These are phyloP conservation scores for Lachnellula occidentalis DNA, from an alignment of 2,329 filamentous ascomycete genomes.

Conservation along the genomic window DNA sequence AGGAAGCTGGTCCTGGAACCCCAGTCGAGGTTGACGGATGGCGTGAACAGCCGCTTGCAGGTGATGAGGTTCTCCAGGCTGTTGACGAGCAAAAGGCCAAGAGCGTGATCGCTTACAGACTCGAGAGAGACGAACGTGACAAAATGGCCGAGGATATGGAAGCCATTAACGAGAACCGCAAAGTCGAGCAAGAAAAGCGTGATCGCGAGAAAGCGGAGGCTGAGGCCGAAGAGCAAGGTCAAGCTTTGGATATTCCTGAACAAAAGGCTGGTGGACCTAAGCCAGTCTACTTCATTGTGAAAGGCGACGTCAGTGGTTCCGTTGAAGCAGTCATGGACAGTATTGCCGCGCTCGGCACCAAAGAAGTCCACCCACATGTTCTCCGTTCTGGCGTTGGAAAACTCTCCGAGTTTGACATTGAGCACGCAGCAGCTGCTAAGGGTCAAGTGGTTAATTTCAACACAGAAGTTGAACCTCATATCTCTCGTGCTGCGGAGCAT, in stretches of 20 bases:
- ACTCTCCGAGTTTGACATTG: slow-evolving; percentile 80
- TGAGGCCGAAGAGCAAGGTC: slow-evolving; percentile 29
- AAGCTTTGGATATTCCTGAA: slow-evolving; percentile 25
- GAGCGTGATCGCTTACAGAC: slow-evolving; percentile 69
- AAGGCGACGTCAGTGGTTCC: slow-evolving; percentile 88
- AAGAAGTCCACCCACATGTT: slow-evolving; percentile 73
- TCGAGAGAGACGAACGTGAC: slow-evolving; percentile 64
- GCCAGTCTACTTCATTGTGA: slow-evolving; percentile 76
- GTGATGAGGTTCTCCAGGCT: slow-evolving; percentile 82
- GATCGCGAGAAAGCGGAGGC: slow-evolving; percentile 54
- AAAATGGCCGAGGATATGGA: slow-evolving; percentile 63
- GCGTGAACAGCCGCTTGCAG: slow-evolving; percentile 79
- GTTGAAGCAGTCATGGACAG: slow-evolving; percentile 83
- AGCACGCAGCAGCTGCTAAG: slow-evolving; percentile 73
- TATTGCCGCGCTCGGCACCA: slow-evolving; percentile 72
- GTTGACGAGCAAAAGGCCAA: slow-evolving; percentile 72
- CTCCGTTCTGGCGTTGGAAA: slow-evolving; percentile 73
- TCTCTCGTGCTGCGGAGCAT: slow-evolving; percentile 63
- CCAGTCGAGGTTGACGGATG: slow-evolving; percentile 95
- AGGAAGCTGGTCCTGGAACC: slow-evolving; percentile 76
- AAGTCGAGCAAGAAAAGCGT: slow-evolving; percentile 50
- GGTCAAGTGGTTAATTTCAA: slow-evolving; percentile 87
- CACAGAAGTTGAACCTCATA: slow-evolving; percentile 58
- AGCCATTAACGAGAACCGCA: slow-evolving; percentile 66
- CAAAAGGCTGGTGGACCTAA: slow-evolving; percentile 39